Conservation (phyloP, 768 basidiomycete species). For the Phanerochaete sordida region DNA sequence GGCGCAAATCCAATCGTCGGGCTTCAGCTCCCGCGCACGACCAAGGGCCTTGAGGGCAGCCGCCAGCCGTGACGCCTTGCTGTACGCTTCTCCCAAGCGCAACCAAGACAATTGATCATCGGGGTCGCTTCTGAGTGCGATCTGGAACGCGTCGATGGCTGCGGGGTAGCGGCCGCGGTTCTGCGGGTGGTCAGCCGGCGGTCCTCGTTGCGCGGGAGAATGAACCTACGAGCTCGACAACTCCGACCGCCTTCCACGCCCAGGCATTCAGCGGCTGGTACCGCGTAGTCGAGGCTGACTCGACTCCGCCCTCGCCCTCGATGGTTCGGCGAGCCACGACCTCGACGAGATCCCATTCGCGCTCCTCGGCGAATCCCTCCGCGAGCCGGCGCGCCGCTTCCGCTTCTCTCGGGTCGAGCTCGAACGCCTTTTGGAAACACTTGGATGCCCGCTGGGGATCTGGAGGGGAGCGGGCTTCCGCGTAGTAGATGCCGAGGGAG, state of each 20-base stretch:
- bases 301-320: constrained; percentile 85
- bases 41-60: constrained; percentile 87
- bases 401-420: constrained; percentile 86
- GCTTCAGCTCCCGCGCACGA: constrained; percentile 68
- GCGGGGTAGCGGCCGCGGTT: constrained; percentile 61
- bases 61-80: constrained; percentile 79
- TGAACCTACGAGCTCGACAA: constrained; percentile 78
- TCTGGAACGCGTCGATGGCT: constrained; percentile 82
- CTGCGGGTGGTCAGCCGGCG: constrained; percentile 32
- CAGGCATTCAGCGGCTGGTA: constrained; percentile 82
- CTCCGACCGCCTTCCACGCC: constrained; percentile 97
- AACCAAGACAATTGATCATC: constrained; percentile 86
- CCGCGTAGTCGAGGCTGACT: constrained; percentile 36
- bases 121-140: constrained; percentile 76
- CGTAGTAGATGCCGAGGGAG: constrained; percentile 88
- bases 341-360: constrained; percentile 95
- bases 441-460: constrained; percentile 87
- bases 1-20: constrained; percentile 77
- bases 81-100: constrained; percentile 88
- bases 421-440: constrained; percentile 98
- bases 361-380: constrained; percentile 85
- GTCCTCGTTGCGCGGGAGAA: not conserved
- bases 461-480: constrained; percentile 61
- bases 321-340: constrained; percentile 91
- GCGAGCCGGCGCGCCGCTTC: constrained; percentile 83